Conservation (phyloP, 1,284 basidiomycete species). For the Singerocomus rubriflavus region DNA sequence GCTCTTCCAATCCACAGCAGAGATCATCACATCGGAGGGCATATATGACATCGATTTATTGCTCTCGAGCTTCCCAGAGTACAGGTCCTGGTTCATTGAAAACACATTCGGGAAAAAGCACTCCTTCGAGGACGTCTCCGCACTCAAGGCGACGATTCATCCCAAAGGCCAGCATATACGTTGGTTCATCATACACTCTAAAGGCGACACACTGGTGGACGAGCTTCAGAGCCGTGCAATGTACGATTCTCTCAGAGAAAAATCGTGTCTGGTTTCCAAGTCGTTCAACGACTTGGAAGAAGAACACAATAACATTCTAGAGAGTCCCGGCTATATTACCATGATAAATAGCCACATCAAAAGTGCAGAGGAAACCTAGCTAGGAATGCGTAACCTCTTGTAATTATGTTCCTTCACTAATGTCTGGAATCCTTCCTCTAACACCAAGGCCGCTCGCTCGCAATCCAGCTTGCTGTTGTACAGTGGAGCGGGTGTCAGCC, state of each 20-base stretch:
- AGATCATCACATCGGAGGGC: conserved; percentile 64
- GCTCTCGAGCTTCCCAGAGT: conserved; percentile 57
- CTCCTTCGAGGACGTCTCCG: conserved; percentile 51
- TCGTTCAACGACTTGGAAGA: conserved; percentile 46
- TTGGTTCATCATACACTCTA: conserved; percentile 75
- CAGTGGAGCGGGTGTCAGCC: conserved; percentile 79
- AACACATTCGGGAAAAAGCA: conserved; percentile 51
- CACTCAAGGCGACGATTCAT: conserved; percentile 40
- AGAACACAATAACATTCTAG: conserved; percentile 59
- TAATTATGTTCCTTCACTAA: conserved; percentile 17
- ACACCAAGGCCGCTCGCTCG: conserved; percentile 57
- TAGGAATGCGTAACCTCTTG: neutral
- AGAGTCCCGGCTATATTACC: conserved; percentile 43
- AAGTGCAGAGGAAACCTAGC: neutral
- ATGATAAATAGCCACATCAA: conserved; percentile 44
- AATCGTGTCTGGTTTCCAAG: conserved; percentile 35
- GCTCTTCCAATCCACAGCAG: conserved; percentile 50
- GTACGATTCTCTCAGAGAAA: conserved; percentile 48
- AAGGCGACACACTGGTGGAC: conserved; percentile 67
- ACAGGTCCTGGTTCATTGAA: conserved; percentile 65
- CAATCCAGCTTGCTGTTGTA: conserved; percentile 84
- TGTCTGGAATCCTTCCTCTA: conserved; percentile 53
- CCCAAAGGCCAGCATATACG: conserved; percentile 37
- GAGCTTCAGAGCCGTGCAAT: conserved; percentile 58
- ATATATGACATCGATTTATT: conserved; percentile 72